Conservation (phyloP, 352 stramenopile species). For the Pythium apleroticum region DNA sequence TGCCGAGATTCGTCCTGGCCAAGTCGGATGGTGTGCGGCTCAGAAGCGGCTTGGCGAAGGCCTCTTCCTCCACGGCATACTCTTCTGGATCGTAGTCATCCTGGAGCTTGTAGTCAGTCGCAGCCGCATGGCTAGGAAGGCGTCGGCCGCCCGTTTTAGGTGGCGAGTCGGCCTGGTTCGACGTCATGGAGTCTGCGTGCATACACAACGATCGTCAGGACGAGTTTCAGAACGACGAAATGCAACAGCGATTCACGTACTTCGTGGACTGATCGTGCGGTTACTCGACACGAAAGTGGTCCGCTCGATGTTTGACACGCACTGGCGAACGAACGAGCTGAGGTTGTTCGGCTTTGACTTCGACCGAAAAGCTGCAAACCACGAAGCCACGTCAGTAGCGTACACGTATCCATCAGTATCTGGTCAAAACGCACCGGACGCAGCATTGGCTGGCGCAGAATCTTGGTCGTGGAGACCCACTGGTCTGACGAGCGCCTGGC, state of each 20-base stretch:
- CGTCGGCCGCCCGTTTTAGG: slow-evolving; percentile 3
- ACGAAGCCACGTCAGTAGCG: no score
- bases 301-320: slow-evolving; percentile 62
- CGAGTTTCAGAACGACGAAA: neutral
- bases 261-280: slow-evolving; percentile 12
- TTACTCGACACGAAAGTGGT: slow-evolving; percentile 7
- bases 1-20: neutral
- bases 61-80: neutral
- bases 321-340: slow-evolving; percentile 65
- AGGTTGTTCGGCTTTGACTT: slow-evolving; percentile 56
- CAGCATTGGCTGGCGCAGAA: neutral
- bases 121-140: slow-evolving; percentile 16
- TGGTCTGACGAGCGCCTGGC: neutral
- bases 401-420: no score
- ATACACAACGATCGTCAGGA: neutral
- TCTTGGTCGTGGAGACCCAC: neutral
- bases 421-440: neutral
- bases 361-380: neutral
- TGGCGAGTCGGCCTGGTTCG: slow-evolving; percentile 57
- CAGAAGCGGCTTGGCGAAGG: slow-evolving; percentile 5
- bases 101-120: slow-evolving; percentile 20
- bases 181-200: slow-evolving; percentile 19
- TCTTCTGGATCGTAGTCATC: slow-evolving; percentile 5
- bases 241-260: slow-evolving; percentile 9
- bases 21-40: slow-evolving; percentile 15